These are phyloP conservation scores for Magnusiomyces paraingens DNA, from an alignment of 1,139 yeast genomes.

Conservation along the genomic window DNA sequence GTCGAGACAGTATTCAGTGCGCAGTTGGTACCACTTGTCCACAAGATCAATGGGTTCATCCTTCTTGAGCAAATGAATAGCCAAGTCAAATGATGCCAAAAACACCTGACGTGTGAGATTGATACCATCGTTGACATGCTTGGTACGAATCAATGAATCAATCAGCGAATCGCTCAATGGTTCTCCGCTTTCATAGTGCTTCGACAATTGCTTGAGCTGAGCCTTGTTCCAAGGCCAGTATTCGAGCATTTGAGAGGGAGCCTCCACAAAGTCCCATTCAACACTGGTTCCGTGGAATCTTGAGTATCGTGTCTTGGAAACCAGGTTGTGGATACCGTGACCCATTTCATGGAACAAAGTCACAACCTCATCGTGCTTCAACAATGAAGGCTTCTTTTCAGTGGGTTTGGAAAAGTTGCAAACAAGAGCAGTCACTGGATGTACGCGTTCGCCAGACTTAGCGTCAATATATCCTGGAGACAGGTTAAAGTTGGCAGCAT, in stretches of 20 bases:
- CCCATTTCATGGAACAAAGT: constrained; percentile 89
- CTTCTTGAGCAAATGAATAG: constrained; percentile 50
- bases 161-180: constrained; percentile 53
- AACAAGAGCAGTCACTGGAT: constrained; percentile 71
- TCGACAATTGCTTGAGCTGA: constrained; percentile 52
- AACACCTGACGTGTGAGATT: constrained; percentile 67
- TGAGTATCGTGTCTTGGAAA: constrained; percentile 58
- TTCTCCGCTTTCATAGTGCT: constrained; percentile 55
- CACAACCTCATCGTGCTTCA: constrained; percentile 71
- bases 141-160: constrained; percentile 54
- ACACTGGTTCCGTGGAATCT: constrained; percentile 72
- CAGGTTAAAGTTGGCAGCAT: constrained; percentile 76
- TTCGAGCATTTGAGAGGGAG: constrained; percentile 85
- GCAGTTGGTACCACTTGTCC: constrained; percentile 55
- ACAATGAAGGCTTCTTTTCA: constrained; percentile 60
- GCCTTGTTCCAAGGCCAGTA: constrained; percentile 78
- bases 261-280: constrained; percentile 81
- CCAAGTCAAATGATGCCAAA: constrained; percentile 72
- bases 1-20: constrained; percentile 51
- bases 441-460: constrained; percentile 45
- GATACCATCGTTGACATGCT: constrained; percentile 71
- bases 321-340: constrained; percentile 76
- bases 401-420: constrained; percentile 82
- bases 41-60: constrained; percentile 43
- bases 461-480: constrained; percentile 51